phyloP scores from a whole-genome alignment of 768 basidiomycete species.

The Russula emetica region DNA sequence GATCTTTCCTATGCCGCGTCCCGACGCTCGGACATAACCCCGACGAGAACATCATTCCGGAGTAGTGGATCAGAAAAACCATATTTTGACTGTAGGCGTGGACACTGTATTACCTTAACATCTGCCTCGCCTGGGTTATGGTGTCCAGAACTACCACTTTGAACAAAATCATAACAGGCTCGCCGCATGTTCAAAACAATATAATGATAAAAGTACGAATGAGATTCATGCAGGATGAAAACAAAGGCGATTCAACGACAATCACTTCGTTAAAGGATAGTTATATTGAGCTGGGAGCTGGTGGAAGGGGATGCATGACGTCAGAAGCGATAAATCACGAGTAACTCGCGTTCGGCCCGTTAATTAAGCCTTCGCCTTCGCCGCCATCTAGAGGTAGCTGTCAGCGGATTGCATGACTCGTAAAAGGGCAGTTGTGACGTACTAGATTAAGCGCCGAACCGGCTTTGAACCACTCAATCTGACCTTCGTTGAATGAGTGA shows the following conservation, averaged over 20 bases:
- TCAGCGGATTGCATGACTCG: conserved; percentile 1
- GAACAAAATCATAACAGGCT: not conserved
- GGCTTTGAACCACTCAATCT: conserved; percentile 98
- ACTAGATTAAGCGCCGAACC: conserved; percentile 91
- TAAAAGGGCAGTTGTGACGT: conserved; percentile 30
- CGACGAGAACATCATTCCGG: not conserved
- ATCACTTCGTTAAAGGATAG: not conserved
- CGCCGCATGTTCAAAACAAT: not conserved
- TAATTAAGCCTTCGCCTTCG: conserved; percentile 14
- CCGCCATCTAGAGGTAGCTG: conserved; percentile 17
- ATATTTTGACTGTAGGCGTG: not conserved
- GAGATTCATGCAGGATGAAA: conserved; percentile 6
- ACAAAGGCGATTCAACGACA: not conserved
- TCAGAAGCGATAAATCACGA: not conserved
- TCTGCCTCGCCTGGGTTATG: not conserved
- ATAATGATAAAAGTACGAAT: not conserved
- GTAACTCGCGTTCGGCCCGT: not conserved
- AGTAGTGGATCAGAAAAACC: not conserved
- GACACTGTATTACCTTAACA: not conserved
- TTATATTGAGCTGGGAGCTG: not conserved
- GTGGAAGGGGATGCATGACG: not conserved
- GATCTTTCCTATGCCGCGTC: not conserved
- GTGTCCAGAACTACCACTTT: not conserved
- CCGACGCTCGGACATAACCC: not conserved
- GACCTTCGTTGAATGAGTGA: conserved; percentile 95